Conservation (phyloP, 1,139 yeast genomes). For the Saccharomyces hybrid region DNA sequence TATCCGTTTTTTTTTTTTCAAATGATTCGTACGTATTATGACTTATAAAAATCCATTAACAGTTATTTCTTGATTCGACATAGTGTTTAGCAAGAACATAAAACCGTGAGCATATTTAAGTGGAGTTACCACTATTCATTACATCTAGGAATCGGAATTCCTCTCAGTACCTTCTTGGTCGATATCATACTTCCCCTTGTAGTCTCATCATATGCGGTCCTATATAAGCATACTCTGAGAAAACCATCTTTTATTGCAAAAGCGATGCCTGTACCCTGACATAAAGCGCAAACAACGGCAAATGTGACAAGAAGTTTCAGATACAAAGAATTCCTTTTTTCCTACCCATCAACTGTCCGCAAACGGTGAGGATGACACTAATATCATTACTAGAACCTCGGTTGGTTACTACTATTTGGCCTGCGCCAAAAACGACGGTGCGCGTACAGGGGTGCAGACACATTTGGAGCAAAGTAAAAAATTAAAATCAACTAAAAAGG, state of each 20-base stretch:
- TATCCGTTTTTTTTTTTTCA: neutral
- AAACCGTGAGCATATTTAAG: neutral
- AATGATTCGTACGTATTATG: neutral
- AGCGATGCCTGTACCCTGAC: neutral
- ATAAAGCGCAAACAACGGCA: neutral
- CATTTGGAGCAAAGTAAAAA: neutral
- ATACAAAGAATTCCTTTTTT: neutral
- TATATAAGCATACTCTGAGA: neutral
- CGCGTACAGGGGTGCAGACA: neutral
- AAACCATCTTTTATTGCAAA: neutral
- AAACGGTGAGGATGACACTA: neutral
- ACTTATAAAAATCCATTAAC: neutral
- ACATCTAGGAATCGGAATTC: neutral
- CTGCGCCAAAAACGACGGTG: neutral
- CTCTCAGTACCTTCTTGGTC: neutral
- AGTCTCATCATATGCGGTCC: neutral
- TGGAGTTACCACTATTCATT: neutral
- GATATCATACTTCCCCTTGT: neutral
- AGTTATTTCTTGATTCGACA: neutral
- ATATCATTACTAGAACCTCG: neutral
- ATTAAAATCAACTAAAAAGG: too few species aligned
- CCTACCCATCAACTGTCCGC: neutral
- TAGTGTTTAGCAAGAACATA: neutral
- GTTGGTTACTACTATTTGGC: neutral
- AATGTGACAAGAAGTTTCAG: neutral